Base-by-base conservation (phyloP, 2,329 filamentous ascomycete species). In the Pochonia chlamydosporia region DNA sequence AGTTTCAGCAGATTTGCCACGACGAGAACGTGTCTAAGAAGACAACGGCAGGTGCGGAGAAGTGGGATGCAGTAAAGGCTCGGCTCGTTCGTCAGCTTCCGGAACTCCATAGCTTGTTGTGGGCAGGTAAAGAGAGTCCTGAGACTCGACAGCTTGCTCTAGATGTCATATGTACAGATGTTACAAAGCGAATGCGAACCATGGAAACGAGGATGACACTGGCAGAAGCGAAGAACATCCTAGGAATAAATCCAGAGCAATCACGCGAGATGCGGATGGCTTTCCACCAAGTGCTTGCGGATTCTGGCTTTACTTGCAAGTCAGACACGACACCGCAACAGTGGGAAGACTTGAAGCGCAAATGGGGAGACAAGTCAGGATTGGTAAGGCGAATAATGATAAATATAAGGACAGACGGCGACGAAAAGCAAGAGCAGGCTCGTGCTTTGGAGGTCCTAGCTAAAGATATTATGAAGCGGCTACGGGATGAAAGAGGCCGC, bases 81-180 rank as follows among this genome's bases (percentile, higher is more conserved):
- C 75, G 75, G 46, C 70, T 93, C 20, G 74, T 91, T 18, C 73
- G 76, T 21, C 79, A 84, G 56, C 82, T 78, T 23, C 67, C 74
- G 13, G 82, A 87, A 54, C 70, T 95, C 14, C 77, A 82, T 50
- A 66, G 68, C 3, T 70, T 81, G 23, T 81, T 89, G 58, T 81
- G 76, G 68, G 41, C 73, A 6, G 74, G 80, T 37, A 74, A 78
- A 23, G 74, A 76, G 3, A 72, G 82, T 20, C 63, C 78, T 14
- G 81, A 85, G 37, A 71, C 74, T 36, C 87, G 84, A 60, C 75
- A 75, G 31, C 71, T 89, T 40, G 86, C 87, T 0, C 69, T 95
- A 5, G 88, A 95, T 61, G 78, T 89, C 40, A 83, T 95, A 21
- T 90, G 86, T 59, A 85, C 81, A 24, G 87, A 92, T 65, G 85